Conservation (phyloP, 257 asterid species). For the Salvia splendens region DNA sequence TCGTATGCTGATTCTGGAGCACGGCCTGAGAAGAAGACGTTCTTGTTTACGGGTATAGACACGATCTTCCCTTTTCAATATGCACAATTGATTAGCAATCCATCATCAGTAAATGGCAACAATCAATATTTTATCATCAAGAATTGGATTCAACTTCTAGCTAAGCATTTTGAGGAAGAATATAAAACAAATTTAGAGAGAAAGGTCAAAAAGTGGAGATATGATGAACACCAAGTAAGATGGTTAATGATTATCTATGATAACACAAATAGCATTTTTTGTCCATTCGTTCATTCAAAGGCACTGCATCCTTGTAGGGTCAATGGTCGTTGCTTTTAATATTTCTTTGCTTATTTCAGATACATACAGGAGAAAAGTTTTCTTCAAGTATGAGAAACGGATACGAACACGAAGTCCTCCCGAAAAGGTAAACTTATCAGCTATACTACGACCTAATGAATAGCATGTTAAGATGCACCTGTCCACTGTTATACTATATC, state of each 20-base stretch:
- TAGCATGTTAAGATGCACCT: neutral
- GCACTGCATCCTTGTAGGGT: too few relatives aligned
- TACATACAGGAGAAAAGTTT: constrained; percentile 73
- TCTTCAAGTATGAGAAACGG: constrained; percentile 96
- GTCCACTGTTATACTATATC: neutral
- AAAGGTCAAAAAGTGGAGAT: too few relatives aligned
- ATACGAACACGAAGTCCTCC: constrained; percentile 82
- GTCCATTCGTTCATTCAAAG: neutral
- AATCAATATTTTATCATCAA: neutral
- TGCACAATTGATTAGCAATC: too few relatives aligned
- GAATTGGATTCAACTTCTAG: too few relatives aligned
- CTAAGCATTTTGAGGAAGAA: too few relatives aligned
- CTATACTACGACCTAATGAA: neutral
- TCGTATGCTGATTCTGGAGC: constrained; percentile 68
- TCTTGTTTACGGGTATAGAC: constrained; percentile 60
- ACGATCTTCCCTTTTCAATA: neutral
- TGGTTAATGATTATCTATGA: too few relatives aligned
- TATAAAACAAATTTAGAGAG: too few relatives aligned
- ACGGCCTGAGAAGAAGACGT: constrained; percentile 40
- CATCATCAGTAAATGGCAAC: neutral
- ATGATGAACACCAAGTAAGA: too few relatives aligned
- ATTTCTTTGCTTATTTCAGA: constrained; percentile 48
- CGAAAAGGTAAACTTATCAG: constrained; percentile 60
- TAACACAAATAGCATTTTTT: too few relatives aligned
- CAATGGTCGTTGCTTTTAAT: constrained; percentile 5